Evolutionary conservation across 2,329 filamentous ascomycete genomes (phyloP).

Genomic region (Raffaelea deltoideospora): DNA sequence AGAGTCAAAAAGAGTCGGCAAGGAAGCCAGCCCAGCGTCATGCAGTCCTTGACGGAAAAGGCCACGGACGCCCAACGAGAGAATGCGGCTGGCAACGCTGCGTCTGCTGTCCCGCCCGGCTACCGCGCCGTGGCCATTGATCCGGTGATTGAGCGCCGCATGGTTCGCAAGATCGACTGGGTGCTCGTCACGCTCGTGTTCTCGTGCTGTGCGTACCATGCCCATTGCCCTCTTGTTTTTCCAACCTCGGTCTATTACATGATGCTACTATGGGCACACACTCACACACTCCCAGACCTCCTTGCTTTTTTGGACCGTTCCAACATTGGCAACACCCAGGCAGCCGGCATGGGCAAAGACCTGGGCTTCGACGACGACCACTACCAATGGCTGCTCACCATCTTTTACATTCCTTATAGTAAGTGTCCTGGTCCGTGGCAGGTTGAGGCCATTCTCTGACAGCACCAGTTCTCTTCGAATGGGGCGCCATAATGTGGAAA

Average conservation of each 20-base stretch:
- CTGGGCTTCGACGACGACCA: constrained; percentile 21
- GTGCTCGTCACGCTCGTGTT: constrained; percentile 17
- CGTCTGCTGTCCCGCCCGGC: constrained; percentile 1
- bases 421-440: constrained; percentile 2
- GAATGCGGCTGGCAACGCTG: neutral
- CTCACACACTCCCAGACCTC: constrained; percentile 9
- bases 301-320: constrained; percentile 13
- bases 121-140: constrained; percentile 11
- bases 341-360: constrained; percentile 15
- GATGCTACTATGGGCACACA: neutral
- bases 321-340: constrained; percentile 13
- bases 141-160: constrained; percentile 15
- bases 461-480: constrained; percentile 22
- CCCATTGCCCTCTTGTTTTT: neutral
- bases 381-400: constrained; percentile 28
- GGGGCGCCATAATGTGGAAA: constrained; percentile 26
- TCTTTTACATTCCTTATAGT: constrained; percentile 30
- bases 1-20: too few relatives aligned
- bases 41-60: neutral
- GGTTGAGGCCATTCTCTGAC: neutral
- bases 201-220: constrained; percentile 13
- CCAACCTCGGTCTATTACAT: neutral
- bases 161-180: constrained; percentile 20
- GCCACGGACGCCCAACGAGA: neutral
- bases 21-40: too few relatives aligned